A percentile compares a stretch with the other conserved stretches of the same genome.
These are phyloP conservation scores for Talaromyces amestolkiae DNA, from an alignment of 2,329 filamentous ascomycete species.

Conservation along the genomic window DNA sequence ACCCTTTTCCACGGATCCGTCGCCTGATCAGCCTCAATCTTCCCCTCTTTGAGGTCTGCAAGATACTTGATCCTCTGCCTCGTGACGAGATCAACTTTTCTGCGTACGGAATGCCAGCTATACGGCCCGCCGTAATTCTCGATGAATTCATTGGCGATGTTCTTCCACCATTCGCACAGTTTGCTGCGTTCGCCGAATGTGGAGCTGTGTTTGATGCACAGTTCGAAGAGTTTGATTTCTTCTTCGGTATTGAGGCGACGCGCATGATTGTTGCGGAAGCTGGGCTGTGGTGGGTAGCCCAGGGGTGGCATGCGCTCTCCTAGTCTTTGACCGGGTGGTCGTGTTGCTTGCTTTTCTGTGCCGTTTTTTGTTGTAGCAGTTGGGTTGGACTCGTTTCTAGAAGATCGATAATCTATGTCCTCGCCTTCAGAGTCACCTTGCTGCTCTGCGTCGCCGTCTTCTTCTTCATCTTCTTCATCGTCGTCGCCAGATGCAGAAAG, in stretches of 20 bases:
- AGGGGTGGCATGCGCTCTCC: neutral
- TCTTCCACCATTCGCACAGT: constrained; percentile 45
- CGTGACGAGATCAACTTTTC: constrained; percentile 42
- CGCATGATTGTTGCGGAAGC: constrained; percentile 3
- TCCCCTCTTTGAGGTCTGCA: constrained; percentile 31
- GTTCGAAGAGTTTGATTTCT: constrained; percentile 41
- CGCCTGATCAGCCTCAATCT: constrained; percentile 29
- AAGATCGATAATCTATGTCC: constrained; percentile 7
- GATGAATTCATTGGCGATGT: constrained; percentile 39
- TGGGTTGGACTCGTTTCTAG: neutral
- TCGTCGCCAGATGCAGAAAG: neutral
- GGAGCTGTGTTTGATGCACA: constrained; percentile 38
- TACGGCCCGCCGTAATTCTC: constrained; percentile 39
- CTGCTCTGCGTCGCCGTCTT: constrained; percentile 9
- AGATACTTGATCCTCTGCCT: constrained; percentile 43
- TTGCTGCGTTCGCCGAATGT: constrained; percentile 42
- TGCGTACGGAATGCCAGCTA: constrained; percentile 44
- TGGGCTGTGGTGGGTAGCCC: neutral
- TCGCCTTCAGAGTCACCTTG: constrained; percentile 9
- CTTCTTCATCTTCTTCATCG: constrained; percentile 4
- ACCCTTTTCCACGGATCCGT: constrained; percentile 40
- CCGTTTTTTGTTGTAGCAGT: neutral
- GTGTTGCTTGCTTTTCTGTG: neutral
- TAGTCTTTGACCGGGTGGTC: neutral
- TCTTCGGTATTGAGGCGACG: constrained; percentile 40